These are phyloP conservation scores for Boeremia exigua DNA, from an alignment of 2,329 filamentous ascomycete genomes.

Conservation along the genomic window DNA sequence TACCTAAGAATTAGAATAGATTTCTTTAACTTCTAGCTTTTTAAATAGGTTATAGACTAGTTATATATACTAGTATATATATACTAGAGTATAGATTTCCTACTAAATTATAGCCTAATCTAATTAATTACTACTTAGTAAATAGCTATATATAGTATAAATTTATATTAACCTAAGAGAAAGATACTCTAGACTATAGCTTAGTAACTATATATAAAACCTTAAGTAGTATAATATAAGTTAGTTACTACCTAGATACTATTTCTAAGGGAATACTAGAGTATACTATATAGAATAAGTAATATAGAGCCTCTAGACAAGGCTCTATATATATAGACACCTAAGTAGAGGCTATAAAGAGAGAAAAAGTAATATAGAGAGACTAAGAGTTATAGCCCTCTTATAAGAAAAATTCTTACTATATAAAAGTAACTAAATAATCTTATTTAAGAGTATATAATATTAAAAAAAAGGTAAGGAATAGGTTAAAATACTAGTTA, in stretches of 20 bases:
- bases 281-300: background rate
- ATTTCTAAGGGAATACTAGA: background rate
- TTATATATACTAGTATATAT: constrained; percentile 5
- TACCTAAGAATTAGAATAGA: background rate
- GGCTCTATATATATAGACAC: background rate
- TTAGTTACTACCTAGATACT: background rate
- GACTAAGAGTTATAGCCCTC: background rate
- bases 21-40: constrained; percentile 3
- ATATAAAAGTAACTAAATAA: background rate
- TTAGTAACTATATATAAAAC: background rate
- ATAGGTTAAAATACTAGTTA: background rate
- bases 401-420: background rate
- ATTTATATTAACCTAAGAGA: background rate
- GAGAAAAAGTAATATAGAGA: background rate
- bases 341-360: background rate
- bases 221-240: background rate
- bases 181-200: too few relatives aligned
- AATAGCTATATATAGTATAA: background rate
- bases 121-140: constrained; percentile 1
- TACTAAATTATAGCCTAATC: constrained; percentile 5
- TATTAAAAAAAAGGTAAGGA: too few relatives aligned
- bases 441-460: too few relatives aligned
- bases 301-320: background rate
- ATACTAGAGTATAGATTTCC: constrained; percentile 3
- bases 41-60: constrained; percentile 5